A percentile compares a stretch with the other conserved stretches of the same genome.
Evolutionary conservation across 805 yeast genomes (phyloP).

Genomic region (Kluyveromyces aestuarii): DNA sequence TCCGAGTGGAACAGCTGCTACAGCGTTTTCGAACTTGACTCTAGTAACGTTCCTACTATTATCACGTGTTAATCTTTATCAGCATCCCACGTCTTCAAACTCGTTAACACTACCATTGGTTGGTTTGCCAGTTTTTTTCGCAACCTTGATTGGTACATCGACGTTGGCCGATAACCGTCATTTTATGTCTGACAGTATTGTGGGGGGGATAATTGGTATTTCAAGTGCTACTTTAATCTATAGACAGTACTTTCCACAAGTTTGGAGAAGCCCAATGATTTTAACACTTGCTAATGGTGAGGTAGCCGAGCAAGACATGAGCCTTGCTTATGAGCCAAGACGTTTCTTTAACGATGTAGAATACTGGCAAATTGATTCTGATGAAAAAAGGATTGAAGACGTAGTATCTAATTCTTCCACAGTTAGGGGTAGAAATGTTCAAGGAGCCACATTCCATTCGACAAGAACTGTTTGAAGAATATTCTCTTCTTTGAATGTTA

Average conservation of each 20-base stretch:
- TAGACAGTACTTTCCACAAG: slow-evolving; percentile 1
- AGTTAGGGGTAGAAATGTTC: background rate
- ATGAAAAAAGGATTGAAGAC: background rate
- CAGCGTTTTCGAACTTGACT: slow-evolving; percentile 4
- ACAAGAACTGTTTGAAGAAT: background rate
- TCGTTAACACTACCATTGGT: slow-evolving; percentile 2
- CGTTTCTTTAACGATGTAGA: background rate
- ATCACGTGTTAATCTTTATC: slow-evolving; percentile 3
- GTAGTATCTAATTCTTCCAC: background rate
- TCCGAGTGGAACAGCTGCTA: slow-evolving; percentile 7
- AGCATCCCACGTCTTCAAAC: slow-evolving; percentile 2
- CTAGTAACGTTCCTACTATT: slow-evolving; percentile 1
- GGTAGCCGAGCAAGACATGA: background rate
- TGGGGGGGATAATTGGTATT: slow-evolving; percentile 3
- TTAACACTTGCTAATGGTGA: background rate
- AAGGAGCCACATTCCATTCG: background rate
- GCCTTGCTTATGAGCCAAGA: background rate
- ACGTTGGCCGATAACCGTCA: slow-evolving; percentile 5
- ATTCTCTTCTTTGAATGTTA: background rate
- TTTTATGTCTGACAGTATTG: slow-evolving; percentile 2
- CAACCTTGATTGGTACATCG: slow-evolving; percentile 2
- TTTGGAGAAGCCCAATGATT: slow-evolving; percentile 1
- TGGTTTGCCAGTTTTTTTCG: slow-evolving; percentile 3
- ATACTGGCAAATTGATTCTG: slow-evolving; percentile 3
- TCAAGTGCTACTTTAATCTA: background rate